Base-by-base conservation (phyloP, 1,139 yeast genomes). In the Arxiozyma bovina region DNA sequence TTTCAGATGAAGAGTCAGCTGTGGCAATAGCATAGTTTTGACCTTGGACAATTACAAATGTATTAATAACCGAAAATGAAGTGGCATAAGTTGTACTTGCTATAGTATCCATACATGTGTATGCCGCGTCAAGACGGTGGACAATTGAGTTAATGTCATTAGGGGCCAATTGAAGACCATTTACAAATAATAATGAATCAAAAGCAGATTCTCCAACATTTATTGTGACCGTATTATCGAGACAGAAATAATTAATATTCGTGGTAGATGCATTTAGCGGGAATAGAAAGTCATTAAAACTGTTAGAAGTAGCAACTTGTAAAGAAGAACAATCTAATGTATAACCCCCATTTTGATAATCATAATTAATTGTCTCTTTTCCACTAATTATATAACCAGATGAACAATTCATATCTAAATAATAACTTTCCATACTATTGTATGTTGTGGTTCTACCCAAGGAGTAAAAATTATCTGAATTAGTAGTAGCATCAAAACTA, bases 201-300 rank as follows among this genome's bases (percentile, higher is more conserved):
- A 64, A 52, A 9, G 55, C 49, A n/a, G 61, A 54, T 50, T 61
- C 53, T 15, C 57, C 61, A 42, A 63, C 58, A 22, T 58, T 53
- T 30, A 67, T 56, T 45, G 56, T 50, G 5, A 67, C 52, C 12
- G 55, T 55, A 47, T 60, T 60, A 22, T 57, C 63, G 23, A 56
- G 54, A 55, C 71, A 67, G 6, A 54, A 50, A 18, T 58, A 60
- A 41, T 59, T 55, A 15, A 62, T 61, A n/a, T 50, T 45, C 1
- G 60, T 53, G 27, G 54, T 53, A 34, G 58, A 57, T 49, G 58
- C 56, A 4, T 58, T 55, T 15, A 54, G 52, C 21, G 73, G 72
- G 17, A 67, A 62, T 50, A 60, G 58, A 68, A 70, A 71, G 46
- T 68, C 70, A 50, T 71, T 71, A 53, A 63, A 65, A 21, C 62